These are phyloP conservation scores for Soucietia sequanensis DNA, from an alignment of 805 yeast species.

Conservation along the genomic window DNA sequence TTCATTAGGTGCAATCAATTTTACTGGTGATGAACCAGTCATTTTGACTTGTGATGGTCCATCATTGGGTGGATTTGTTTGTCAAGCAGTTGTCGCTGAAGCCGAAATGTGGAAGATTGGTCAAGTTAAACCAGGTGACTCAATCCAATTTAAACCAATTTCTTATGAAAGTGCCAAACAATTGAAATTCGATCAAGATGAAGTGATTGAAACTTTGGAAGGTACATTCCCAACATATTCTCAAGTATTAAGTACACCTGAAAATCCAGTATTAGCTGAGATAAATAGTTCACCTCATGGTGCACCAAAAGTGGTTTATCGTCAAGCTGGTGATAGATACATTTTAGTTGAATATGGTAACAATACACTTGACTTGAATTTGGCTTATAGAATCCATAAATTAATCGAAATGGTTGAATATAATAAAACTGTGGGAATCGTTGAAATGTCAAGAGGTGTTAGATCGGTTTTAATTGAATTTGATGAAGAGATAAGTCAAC, in stretches of 20 bases:
- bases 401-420: conserved; percentile 69
- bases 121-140: conserved; percentile 94
- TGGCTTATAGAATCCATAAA: conserved; percentile 81
- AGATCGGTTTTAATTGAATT: conserved; percentile 89
- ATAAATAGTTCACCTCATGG: conserved; percentile 41
- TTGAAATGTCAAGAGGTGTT: conserved; percentile 97
- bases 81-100: conserved; percentile 93
- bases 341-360: conserved; percentile 92
- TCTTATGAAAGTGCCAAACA: conserved; percentile 63
- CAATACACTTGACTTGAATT: conserved; percentile 77
- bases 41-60: conserved; percentile 97
- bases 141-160: conserved; percentile 76
- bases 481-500: conserved; percentile 67
- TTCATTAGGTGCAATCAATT: conserved; percentile 93
- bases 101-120: conserved; percentile 99
- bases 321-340: conserved; percentile 98
- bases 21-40: conserved; percentile 98
- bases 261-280: conserved; percentile 67
- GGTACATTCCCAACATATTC: conserved; percentile 39
- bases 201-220: conserved; percentile 42
- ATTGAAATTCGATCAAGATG: conserved; percentile 62
- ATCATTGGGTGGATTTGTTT: conserved; percentile 94
- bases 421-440: conserved; percentile 71
- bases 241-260: conserved; percentile 34
- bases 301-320: conserved; percentile 74